Conservation (phyloP, 768 basidiomycete species). For the Mycena pura region DNA sequence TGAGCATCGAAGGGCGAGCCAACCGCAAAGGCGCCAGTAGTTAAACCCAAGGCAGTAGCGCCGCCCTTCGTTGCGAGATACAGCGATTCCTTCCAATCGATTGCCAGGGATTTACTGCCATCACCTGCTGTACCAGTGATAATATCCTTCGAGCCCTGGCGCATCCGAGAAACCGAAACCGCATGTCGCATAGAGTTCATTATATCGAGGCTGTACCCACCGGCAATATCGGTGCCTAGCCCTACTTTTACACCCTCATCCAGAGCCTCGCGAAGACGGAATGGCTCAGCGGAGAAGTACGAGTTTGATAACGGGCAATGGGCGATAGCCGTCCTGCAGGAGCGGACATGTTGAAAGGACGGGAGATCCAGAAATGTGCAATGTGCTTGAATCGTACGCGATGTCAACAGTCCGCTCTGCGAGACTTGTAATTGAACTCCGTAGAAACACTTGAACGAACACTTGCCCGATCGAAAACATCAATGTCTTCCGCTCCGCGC, state of each 20-base stretch:
- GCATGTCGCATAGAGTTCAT: constrained; percentile 83
- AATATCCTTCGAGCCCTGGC: constrained; percentile 57
- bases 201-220: constrained; percentile 82
- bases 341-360: constrained; percentile 57
- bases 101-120: constrained; percentile 44
- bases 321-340: constrained; percentile 67
- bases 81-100: constrained; percentile 84
- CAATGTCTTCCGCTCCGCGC: constrained; percentile 71
- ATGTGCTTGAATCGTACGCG: constrained; percentile 82
- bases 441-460: neutral
- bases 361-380: constrained; percentile 77
- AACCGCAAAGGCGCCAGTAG: constrained; percentile 52
- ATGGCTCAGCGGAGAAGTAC: constrained; percentile 81
- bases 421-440: constrained; percentile 10
- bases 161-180: constrained; percentile 72
- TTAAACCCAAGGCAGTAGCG: constrained; percentile 69
- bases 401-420: constrained; percentile 70
- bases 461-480: constrained; percentile 73
- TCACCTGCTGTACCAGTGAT: constrained; percentile 22
- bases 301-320: constrained; percentile 91
- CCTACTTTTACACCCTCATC: constrained; percentile 70
- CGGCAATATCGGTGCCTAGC: constrained; percentile 86
- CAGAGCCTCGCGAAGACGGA: constrained; percentile 76
- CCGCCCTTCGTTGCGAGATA: constrained; percentile 87
- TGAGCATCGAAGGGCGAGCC: constrained; percentile 81